phyloP scores from a whole-genome alignment of 2,329 filamentous ascomycete species.

The Thelonectria rubi region DNA sequence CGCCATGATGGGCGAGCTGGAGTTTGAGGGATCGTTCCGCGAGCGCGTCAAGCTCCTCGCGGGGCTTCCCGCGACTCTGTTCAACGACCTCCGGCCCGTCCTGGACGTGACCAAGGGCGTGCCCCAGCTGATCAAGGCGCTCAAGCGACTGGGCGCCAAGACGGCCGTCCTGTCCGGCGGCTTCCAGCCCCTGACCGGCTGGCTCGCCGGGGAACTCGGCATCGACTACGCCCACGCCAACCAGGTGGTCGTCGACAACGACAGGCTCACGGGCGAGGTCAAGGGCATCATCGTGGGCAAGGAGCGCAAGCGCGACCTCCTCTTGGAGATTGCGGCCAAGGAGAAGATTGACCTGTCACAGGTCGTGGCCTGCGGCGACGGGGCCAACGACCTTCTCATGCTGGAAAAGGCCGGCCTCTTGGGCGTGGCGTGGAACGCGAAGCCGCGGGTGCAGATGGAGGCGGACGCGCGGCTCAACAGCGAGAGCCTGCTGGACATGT shows the following conservation, averaged over 20 bases:
- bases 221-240: conserved; percentile 92
- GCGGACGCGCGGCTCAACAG: conserved; percentile 78
- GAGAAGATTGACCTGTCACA: conserved; percentile 73
- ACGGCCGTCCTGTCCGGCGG: conserved; percentile 92
- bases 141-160: conserved; percentile 83
- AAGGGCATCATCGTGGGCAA: conserved; percentile 78
- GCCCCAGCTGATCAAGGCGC: conserved; percentile 73
- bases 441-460: conserved; percentile 81
- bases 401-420: conserved; percentile 73
- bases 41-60: conserved; percentile 83
- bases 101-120: conserved; percentile 87
- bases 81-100: conserved; percentile 76
- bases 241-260: conserved; percentile 73
- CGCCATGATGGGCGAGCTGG: conserved; percentile 95
- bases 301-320: conserved; percentile 76
- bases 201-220: conserved; percentile 82
- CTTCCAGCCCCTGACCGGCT: conserved; percentile 87
- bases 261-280: conserved; percentile 75
- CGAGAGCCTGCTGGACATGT: conserved; percentile 73
- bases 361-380: conserved; percentile 80
- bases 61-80: conserved; percentile 81
- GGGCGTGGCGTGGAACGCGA: conserved; percentile 86
- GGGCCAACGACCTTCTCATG: conserved; percentile 85
- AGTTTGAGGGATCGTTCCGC: conserved; percentile 85
- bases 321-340: conserved; percentile 74